Conservation (phyloP, 2,329 filamentous ascomycete species). For the Colletotrichum melonis region DNA sequence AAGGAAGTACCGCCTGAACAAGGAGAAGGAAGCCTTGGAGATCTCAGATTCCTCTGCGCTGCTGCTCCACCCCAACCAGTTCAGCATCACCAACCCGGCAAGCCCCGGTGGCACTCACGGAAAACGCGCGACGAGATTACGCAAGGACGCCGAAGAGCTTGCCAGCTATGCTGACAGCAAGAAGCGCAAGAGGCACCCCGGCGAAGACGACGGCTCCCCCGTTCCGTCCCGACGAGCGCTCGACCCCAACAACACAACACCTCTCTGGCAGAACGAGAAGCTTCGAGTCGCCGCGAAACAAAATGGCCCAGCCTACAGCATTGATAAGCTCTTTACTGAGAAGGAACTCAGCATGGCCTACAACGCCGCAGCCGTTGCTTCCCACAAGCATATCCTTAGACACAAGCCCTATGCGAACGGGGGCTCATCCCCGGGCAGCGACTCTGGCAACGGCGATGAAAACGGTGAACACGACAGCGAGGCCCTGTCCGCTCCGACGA, state of each 20-base stretch:
- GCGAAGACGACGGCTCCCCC: slow-evolving; percentile 73
- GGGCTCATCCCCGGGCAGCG: slow-evolving; percentile 64
- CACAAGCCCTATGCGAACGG: slow-evolving; percentile 65
- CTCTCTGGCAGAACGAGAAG: slow-evolving; percentile 72
- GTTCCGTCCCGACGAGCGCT: slow-evolving; percentile 66
- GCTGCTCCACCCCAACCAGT: slow-evolving; percentile 75
- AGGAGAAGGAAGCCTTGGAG: slow-evolving; percentile 76
- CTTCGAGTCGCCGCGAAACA: slow-evolving; percentile 64
- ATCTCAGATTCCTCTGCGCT: slow-evolving; percentile 75
- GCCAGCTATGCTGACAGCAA: slow-evolving; percentile 65
- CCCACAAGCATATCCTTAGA: slow-evolving; percentile 70
- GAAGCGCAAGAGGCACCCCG: slow-evolving; percentile 71
- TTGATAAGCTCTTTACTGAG: slow-evolving; percentile 78
- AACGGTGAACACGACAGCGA: slow-evolving; percentile 61
- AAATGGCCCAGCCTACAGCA: slow-evolving; percentile 70
- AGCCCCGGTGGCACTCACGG: slow-evolving; percentile 72
- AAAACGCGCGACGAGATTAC: slow-evolving; percentile 72
- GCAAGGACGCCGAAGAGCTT: slow-evolving; percentile 70
- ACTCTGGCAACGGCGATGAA: slow-evolving; percentile 64
- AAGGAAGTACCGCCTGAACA: slow-evolving; percentile 72
- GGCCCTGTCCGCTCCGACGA: slow-evolving; percentile 62
- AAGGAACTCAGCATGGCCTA: slow-evolving; percentile 76
- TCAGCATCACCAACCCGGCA: slow-evolving; percentile 72
- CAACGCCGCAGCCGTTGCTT: slow-evolving; percentile 70
- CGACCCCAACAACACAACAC: slow-evolving; percentile 68